Evolutionary conservation across 2,329 filamentous ascomycete genomes (phyloP), one percentile per base, ranked within the genome.

Genomic region (Colletotrichum agaves): DNA sequence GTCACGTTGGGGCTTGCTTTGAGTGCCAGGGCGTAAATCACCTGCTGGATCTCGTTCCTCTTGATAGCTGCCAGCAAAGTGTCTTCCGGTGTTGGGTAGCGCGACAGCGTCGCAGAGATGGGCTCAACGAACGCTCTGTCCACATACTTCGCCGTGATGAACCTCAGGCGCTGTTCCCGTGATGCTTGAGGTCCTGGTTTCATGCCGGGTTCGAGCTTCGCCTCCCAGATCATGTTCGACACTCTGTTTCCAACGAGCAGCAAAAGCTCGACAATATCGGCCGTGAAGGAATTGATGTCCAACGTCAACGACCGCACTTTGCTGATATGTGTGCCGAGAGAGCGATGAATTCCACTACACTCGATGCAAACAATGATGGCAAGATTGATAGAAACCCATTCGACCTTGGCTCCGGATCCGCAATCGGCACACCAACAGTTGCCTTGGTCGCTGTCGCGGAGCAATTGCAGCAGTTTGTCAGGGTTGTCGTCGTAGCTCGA

Each of bases 341-440:
- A 98, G 46, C 96, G 90, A 79, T 99, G 96, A 69, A 99, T 98
- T 70, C 96, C 96, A 76, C 94, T 97, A 80, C 96, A 99, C 79
- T 99, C 95, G 76, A 98, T 98, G 81, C 96, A 99, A 19, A 99
- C 87, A 61, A 99, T 91, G 67, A 99, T 97, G 50, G 93, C 96
- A 4, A 99, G 85, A 74, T 99, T 99, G 80, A 99, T 97, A 0
- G 96, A 98, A 31, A 98, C 96, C 96, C 96, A 99, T 79, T 99
- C 96, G 21, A 97, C 94, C 81, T 98, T 98, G 75, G 90, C 88
- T 37, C 92, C 91, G 7, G 94, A 97, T 11, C 93, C 93, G 76
- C 96, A 99, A 78, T 99, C 96, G 15, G 96, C 96, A 77, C 96
- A 99, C 87, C 91, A 92, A 72, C 89, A 91, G 79, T 99, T 99